phyloP scores from a whole-genome alignment of 768 basidiomycete genomes.

The Calocybe indica region DNA sequence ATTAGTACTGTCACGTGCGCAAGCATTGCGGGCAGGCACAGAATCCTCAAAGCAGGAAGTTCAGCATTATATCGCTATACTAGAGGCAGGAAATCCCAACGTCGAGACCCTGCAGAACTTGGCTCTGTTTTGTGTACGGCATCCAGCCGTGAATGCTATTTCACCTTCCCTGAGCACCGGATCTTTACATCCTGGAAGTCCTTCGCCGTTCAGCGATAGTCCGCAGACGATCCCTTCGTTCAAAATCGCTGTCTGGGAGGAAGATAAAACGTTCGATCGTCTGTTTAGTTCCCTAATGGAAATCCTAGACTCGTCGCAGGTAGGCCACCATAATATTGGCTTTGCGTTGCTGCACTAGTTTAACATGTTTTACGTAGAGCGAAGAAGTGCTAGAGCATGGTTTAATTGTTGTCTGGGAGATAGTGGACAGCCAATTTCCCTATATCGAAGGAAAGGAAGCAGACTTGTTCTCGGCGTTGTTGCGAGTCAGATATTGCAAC shows the following conservation, averaged over 20 bases:
- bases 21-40: too few species aligned
- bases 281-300: constrained; percentile 61
- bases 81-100: constrained; percentile 49
- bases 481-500: constrained; percentile 70
- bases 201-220: constrained; percentile 45
- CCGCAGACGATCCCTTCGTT: constrained; percentile 37
- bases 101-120: constrained; percentile 58
- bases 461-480: constrained; percentile 64
- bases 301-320: constrained; percentile 46
- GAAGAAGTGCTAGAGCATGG: constrained; percentile 70
- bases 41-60: too few species aligned
- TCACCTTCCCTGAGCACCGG: constrained; percentile 55
- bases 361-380: constrained; percentile 32
- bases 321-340: constrained; percentile 37
- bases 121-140: constrained; percentile 54
- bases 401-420: constrained; percentile 78
- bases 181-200: constrained; percentile 44
- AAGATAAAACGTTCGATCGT: constrained; percentile 62
- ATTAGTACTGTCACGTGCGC: constrained; percentile 7
- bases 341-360: neutral
- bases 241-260: constrained; percentile 64
- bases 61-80: constrained; percentile 40
- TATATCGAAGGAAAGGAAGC: constrained; percentile 78
- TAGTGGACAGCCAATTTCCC: constrained; percentile 67
- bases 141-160: constrained; percentile 45